These are phyloP conservation scores for Alternaria ventricosa DNA, from an alignment of 2,329 filamentous ascomycete genomes.

Conservation along the genomic window DNA sequence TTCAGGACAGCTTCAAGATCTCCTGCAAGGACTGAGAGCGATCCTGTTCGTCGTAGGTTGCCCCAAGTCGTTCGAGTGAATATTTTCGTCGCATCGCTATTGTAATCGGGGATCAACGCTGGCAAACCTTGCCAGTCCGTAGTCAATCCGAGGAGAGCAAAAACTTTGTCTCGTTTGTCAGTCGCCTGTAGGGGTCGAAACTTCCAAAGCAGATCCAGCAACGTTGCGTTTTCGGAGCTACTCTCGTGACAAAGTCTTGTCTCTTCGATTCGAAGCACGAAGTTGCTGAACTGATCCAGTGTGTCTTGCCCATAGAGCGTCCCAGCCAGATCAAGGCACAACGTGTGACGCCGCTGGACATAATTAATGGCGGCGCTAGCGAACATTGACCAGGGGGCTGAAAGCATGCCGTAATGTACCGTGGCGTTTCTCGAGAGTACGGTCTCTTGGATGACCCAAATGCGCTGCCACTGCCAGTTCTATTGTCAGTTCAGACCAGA, in stretches of 20 bases:
- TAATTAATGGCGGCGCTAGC: slow-evolving; percentile 22
- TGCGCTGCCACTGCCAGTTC: slow-evolving; percentile 27
- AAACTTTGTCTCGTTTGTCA: slow-evolving; percentile 29
- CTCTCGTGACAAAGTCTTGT: slow-evolving; percentile 9
- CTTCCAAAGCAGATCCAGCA: slow-evolving; percentile 24
- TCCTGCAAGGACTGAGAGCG: slow-evolving; percentile 20
- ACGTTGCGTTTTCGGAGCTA: slow-evolving; percentile 3
- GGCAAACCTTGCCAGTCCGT: slow-evolving; percentile 19
- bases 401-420: slow-evolving; percentile 23
- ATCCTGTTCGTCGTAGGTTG: slow-evolving; percentile 14
- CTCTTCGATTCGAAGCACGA: slow-evolving; percentile 23
- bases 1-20: slow-evolving; percentile 21
- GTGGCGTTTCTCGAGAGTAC: slow-evolving; percentile 26
- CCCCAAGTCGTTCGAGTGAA: slow-evolving; percentile 12
- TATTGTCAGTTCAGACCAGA: background rate
- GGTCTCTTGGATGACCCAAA: slow-evolving; percentile 34
- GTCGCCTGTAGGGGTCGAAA: slow-evolving; percentile 25
- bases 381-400: slow-evolving; percentile 31
- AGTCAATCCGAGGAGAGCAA: slow-evolving; percentile 23
- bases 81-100: background rate
- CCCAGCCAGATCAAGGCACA: slow-evolving; percentile 10
- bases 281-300: slow-evolving; percentile 20
- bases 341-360: slow-evolving; percentile 16
- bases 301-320: slow-evolving; percentile 13
- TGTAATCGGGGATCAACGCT: slow-evolving; percentile 20